Evolutionary conservation across 2,329 filamentous ascomycete genomes (phyloP), one percentile per base, ranked within the genome.

Genomic region (Botryotinia narcissicola): DNA sequence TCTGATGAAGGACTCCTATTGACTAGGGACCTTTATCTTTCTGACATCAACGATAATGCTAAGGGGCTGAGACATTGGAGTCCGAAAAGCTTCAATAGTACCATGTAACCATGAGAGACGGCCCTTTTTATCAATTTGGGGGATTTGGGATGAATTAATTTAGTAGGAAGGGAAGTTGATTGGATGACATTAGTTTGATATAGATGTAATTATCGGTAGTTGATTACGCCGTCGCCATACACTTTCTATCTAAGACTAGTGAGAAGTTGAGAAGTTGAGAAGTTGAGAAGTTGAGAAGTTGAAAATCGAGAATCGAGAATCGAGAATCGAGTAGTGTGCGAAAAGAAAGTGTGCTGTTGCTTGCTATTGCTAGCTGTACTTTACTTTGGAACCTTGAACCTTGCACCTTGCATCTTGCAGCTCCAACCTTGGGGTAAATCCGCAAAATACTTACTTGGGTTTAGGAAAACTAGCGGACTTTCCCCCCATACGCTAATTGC

Each of bases 51-150:
- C 32, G 61, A 54, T 72, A 67, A 54, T n/a, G 29, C 16, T 12
- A n/a, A 44, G 71, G 71, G 63, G 63, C 71, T 73, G 71, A 73
- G 71, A 73, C 63, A 73, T 69, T 61, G 60, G n/a, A 69, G 32
- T 61, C 71, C 42, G 71, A 54, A 59, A 59, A 60, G 35, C 46
- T 72, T 72, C 46, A 67, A 73, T 69, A 10, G 71, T 61, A 12
- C 25, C 8, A 73, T 69, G 71, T 69, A 63, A 61, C 62, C 29
- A 60, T 51, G 32, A 73, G 60, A 67, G 63, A 73, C 60, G 63
- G 71, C 42, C 71, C 54, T 73, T 72, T 59, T 73, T 9, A 1
- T 29, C 40, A 8, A 25, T 16, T 54, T 12, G 60, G 60, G 60
- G 32, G 18, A 18, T 29, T 32, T 44, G 32, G 37, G 46, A 25